Conservation (phyloP, 768 basidiomycete species). For the Lentinus brumalis region DNA sequence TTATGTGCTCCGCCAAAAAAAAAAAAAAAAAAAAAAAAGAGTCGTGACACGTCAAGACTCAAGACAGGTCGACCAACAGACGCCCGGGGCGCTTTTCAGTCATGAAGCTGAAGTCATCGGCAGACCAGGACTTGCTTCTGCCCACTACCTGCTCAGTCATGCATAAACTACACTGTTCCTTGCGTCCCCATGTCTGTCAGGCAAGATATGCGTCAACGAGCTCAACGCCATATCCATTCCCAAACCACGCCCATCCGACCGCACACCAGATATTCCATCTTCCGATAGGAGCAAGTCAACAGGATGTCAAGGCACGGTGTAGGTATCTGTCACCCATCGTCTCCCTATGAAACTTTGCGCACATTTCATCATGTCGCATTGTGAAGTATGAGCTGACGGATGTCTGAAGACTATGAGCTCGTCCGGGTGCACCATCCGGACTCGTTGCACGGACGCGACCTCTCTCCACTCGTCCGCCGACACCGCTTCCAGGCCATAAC, state of each 20-base stretch:
- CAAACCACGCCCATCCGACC: conserved; percentile 52
- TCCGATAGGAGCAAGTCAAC: conserved; percentile 51
- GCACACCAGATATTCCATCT: conserved; percentile 79
- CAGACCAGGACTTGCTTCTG: background rate
- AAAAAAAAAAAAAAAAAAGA: no score
- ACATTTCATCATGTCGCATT: background rate
- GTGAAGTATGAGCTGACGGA: background rate
- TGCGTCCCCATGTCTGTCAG: conserved; percentile 1
- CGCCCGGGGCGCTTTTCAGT: background rate
- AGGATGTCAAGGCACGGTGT: conserved; percentile 72
- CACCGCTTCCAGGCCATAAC: conserved; percentile 66
- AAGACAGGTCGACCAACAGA: no score
- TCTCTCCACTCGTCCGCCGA: conserved; percentile 51
- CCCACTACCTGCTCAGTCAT: background rate
- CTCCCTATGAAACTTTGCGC: background rate
- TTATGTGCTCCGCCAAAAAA: no score
- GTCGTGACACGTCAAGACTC: no score
- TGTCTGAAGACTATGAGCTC: conserved; percentile 66
- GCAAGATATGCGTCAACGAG: conserved; percentile 26
- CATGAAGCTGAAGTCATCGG: background rate
- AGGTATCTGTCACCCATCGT: conserved; percentile 28
- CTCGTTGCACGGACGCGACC: conserved; percentile 43
- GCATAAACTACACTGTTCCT: background rate
- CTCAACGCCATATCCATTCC: conserved; percentile 48
- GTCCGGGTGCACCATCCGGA: conserved; percentile 76